These are phyloP conservation scores for Cadophora sp. DNA, from an alignment of 2,329 filamentous ascomycete species.

Conservation along the genomic window DNA sequence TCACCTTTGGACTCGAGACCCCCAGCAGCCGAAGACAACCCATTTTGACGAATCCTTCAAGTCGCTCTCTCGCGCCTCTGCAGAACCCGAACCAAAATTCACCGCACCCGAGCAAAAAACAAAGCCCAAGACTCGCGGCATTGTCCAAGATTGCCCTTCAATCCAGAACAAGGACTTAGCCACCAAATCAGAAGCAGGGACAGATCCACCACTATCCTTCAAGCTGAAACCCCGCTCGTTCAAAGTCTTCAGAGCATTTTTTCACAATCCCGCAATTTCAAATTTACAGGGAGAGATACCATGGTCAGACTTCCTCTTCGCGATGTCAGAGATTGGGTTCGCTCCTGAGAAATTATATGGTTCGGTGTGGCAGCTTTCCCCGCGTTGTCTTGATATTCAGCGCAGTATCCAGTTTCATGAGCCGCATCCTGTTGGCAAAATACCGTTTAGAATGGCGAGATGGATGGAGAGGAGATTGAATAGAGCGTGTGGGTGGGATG, in stretches of 20 bases:
- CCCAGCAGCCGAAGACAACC: slow-evolving; percentile 34
- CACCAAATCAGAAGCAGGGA: slow-evolving; percentile 11
- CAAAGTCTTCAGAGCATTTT: slow-evolving; percentile 52
- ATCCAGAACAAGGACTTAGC: no score
- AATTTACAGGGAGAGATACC: slow-evolving; percentile 54
- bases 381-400: slow-evolving; percentile 46
- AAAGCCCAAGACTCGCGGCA: slow-evolving; percentile 40
- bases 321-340: slow-evolving; percentile 58
- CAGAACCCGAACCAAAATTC: no score
- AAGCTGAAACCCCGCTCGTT: slow-evolving; percentile 46
- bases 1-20: slow-evolving; percentile 43
- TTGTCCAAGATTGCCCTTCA: slow-evolving; percentile 8
- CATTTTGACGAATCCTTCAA: no score
- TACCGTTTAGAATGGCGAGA: slow-evolving; percentile 54
- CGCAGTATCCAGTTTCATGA: slow-evolving; percentile 66
- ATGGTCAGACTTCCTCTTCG: slow-evolving; percentile 61
- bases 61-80: no score
- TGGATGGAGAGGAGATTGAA: slow-evolving; percentile 55
- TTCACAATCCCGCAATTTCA: slow-evolving; percentile 45
- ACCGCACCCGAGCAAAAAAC: slow-evolving; percentile 29
- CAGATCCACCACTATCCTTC: slow-evolving; percentile 33
- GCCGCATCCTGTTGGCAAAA: slow-evolving; percentile 61
- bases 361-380: slow-evolving; percentile 65
- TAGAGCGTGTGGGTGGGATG: slow-evolving; percentile 58
- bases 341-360: slow-evolving; percentile 62